Evolutionary conservation across 2,329 filamentous ascomycete species (phyloP), one percentile per base, ranked within the genome.

Genomic region (Arthroderma sp.): DNA sequence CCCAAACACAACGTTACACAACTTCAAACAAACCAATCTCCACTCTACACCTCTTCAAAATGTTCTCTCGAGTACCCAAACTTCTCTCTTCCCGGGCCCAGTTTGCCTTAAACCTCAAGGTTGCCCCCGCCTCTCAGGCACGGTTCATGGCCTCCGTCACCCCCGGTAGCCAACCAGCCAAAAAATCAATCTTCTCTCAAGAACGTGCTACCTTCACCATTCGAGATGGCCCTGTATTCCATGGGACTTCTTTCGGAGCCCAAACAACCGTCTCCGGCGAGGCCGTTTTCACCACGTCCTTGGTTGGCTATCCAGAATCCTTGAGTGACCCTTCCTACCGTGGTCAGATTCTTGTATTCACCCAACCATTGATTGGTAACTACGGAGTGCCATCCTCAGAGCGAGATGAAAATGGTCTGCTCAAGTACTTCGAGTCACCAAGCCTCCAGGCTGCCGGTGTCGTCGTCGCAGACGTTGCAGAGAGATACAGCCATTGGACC

Each of bases 401-500:
- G 58, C 82, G 86, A 52, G 91, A 98, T 65, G 72, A 88, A 65
- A 85, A 80, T 66, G 91, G 91, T 57, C 78, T 98, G 48, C 75
- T 96, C 63, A 91, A 91, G 71, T 94, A 96, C 74, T 98, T 98
- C 59, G 91, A 98, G 70, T 95, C 87, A 29, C 91, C 91, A 43
- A 86, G 96, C 68, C 88, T 98, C 53, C 91, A 98, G 72, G 93
- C 89, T 48, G 85, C 85, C 50, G 91, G 88, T 66, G 83, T 98
- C 42, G 89, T 98, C 39, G 91, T 98, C 44, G 86, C 89, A 57
- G 91, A 98, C 62, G 87, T 89, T 51, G 89, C 91, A 38, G 74
- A 85, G 63, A 78, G 88, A 63, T 95, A 96, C 75, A 94, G 87
- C 67, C 91, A 98, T 64, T 98, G 91, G 91, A 96, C 91, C 50